Base-by-base conservation (phyloP, 768 basidiomycete species). In the Amanita rubescens region DNA sequence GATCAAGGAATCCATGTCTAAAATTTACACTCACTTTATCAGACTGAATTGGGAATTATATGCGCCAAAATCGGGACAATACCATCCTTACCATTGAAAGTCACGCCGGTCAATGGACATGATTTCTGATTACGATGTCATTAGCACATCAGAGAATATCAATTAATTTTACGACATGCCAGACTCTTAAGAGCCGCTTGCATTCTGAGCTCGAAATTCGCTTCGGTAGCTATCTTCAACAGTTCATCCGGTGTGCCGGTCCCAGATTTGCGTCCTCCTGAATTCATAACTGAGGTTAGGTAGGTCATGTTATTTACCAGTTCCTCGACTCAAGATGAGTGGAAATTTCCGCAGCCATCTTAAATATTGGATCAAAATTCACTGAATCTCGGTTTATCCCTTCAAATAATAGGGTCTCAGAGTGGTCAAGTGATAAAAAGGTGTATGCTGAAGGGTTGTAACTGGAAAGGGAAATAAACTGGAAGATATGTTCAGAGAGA, bases 381-480 rank as follows among this genome's bases (percentile, higher is more conserved):
- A 55, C 45, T 32, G 49, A 20, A 22, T 34, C 20, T 34, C 27
- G 12, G 22, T 53, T 56, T 30, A 62, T 25, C 20, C 57, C 53
- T 17, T 59, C 58, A 34, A 58, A 62, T 22, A 62, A 51, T 17
- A 49, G 33, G 9, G 55, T 56, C 41, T 55, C 38, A 38, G 57
- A 41, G 30, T 55, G 57, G 8, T 57, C 46, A 24, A 42, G 24
- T 27, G 57, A 59, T 22, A 46, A 58, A 32, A 62, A 9, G 49
- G 52, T n/a, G 48, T 53, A 30, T 25, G 33, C 41, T 32, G 34
- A 14, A 62, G 61, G 53, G 58, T 55, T 51, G 56, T 38, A 20
- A 59, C 61, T 59, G 39, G 14, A 17, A 39, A 33, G 15, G 34
- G 11, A 30, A 32, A 27, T 37, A 7, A 47, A 22, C 42, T 15